A percentile compares a stretch with the other conserved stretches of the same genome.
These are phyloP conservation scores for Nakazawaea populi DNA, from an alignment of 805 yeast species.

Conservation along the genomic window DNA sequence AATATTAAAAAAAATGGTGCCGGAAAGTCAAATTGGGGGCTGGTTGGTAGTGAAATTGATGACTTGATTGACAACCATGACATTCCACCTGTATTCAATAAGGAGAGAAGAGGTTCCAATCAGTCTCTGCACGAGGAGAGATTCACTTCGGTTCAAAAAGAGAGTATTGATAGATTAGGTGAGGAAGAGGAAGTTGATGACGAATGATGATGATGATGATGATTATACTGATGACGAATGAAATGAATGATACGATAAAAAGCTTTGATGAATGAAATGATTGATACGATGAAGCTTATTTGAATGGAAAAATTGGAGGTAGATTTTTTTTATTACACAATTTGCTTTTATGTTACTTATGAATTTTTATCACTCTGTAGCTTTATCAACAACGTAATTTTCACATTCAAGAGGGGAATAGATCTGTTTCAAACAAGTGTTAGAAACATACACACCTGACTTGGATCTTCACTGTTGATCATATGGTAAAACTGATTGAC, in stretches of 20 bases:
- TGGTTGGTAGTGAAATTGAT: conserved; percentile 68
- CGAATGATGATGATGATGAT: neutral
- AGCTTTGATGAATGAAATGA: neutral
- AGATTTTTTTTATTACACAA: too few relatives aligned
- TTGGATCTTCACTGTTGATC: too few relatives aligned
- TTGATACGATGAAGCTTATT: too few relatives aligned
- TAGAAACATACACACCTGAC: too few relatives aligned
- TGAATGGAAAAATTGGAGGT: too few relatives aligned
- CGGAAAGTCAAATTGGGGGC: conserved; percentile 88
- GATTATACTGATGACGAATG: neutral
- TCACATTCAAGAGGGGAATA: too few relatives aligned
- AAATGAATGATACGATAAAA: neutral
- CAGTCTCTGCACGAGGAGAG: conserved; percentile 35
- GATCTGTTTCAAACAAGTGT: too few relatives aligned
- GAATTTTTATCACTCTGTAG: too few relatives aligned
- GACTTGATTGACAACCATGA: conserved; percentile 57
- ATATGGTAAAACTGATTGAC: too few relatives aligned
- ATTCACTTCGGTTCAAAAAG: conserved; percentile 22
- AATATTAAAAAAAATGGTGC: conserved; percentile 78
- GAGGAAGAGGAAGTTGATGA: conserved; percentile 7
- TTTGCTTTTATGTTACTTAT: too few relatives aligned
- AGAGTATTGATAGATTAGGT: conserved; percentile 7
- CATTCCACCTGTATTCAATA: conserved; percentile 39
- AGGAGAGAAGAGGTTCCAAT: conserved; percentile 47
- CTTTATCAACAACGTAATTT: too few relatives aligned